Evolutionary conservation across 202 grass and related monocot genomes (phyloP), one percentile per base, ranked within the genome.

Genomic region (Elaeis oleifera): DNA sequence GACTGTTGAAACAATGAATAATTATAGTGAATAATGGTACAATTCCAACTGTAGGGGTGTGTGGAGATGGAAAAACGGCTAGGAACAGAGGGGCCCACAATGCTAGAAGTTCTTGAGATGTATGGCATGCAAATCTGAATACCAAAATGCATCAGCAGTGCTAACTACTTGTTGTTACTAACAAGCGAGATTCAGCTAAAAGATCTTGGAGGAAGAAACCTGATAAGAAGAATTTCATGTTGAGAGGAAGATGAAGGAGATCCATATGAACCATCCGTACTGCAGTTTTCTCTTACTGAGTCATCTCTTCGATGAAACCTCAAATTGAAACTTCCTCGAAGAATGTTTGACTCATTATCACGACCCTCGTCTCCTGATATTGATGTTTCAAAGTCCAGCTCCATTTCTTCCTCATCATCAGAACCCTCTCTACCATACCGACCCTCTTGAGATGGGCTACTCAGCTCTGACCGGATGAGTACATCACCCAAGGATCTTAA

Each of bases 391-490:
- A 94, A 94, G 60, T 99, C 94, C 59, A 92, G 68, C 53, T 99
- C 94, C 85, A 94, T 99, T 70, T 94, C 94, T 36, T 99, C 80
- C 56, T 99, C 82, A 75, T 74, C 75, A 76, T 99, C 94, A 67
- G 72, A 71, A 50, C 68, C 62, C 61, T 67, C 76, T 67, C 79
- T 83, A 69, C 81, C 92, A 71, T 97, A 82, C 48, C 67, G 72
- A 27, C 77, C 80, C 55, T 88, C 85, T 61, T 74, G 80, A 60
- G 74, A 77, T 50, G 74, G 61, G 50, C 71, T 69, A 64, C 85
- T 86, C 49, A 75, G 65, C 72, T 92, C 79, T 36, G 85, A 68
- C 76, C 82, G 82, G 55, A 92, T 72, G 51, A 99, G 70, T 58
- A 99, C 63, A 70, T 99, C 85, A 69, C 79, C 89, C 69, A 99